Conservation (phyloP, 768 basidiomycete genomes). For the Naganishia onofrii region DNA sequence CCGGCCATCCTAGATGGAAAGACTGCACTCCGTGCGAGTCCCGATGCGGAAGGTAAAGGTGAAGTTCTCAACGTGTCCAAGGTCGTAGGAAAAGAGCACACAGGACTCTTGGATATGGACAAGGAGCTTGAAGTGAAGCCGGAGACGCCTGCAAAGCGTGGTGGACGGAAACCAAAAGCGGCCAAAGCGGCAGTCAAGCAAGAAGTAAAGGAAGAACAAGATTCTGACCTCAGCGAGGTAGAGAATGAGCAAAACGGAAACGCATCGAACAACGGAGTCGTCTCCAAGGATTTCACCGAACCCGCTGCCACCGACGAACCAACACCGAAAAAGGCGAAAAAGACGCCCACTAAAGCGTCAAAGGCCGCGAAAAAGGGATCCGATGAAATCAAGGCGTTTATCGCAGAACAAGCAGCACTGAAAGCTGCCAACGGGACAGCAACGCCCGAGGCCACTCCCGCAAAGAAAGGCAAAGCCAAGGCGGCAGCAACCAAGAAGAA, state of each 20-base stretch:
- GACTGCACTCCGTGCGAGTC: slow-evolving; percentile 27
- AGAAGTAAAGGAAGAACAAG: not conserved
- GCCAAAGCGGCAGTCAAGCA: not conserved
- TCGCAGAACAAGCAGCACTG: slow-evolving; percentile 25
- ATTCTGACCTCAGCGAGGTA: slow-evolving; percentile 10
- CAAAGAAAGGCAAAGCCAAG: slow-evolving; percentile 5
- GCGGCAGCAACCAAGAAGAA: slow-evolving; percentile 14
- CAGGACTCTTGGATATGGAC: slow-evolving; percentile 13
- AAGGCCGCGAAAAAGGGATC: slow-evolving; percentile 31
- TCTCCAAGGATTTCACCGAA: slow-evolving; percentile 22
- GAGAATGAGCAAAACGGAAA: not conserved
- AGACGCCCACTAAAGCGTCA: slow-evolving; percentile 30
- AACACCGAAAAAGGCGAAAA: slow-evolving; percentile 24
- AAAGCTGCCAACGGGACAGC: slow-evolving; percentile 6
- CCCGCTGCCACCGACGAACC: not conserved
- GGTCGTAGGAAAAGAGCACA: slow-evolving; percentile 4
- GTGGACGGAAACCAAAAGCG: not conserved
- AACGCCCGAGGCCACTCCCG: not conserved
- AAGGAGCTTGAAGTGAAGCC: slow-evolving; percentile 16
- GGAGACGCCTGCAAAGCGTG: not conserved
- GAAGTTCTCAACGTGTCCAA: slow-evolving; percentile 27
- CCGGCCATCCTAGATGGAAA: slow-evolving; percentile 26
- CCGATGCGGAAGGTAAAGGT: slow-evolving; percentile 26
- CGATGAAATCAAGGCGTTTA: slow-evolving; percentile 34
- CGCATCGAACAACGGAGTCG: not conserved